Evolutionary conservation across 805 yeast genomes (phyloP), one percentile per base, ranked within the genome.

Genomic region (Ogataea sp.): DNA sequence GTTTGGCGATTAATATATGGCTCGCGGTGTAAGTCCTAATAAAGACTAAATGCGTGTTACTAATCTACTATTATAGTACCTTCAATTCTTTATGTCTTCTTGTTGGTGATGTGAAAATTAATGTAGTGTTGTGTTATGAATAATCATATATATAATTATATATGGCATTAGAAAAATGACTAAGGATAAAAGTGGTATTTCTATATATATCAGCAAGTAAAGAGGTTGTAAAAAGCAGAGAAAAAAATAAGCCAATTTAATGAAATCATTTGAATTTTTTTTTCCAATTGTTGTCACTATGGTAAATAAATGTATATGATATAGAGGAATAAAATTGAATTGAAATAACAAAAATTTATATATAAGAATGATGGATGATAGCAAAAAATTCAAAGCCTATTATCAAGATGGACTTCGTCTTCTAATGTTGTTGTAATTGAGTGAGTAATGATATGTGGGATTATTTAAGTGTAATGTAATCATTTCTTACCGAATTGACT

Each of bases 401-500:
- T 23, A n/a, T n/a, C n/a, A n/a, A n/a, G n/a, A n/a, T n/a, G n/a
- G n/a, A n/a, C n/a, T n/a, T n/a, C n/a, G n/a, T n/a, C n/a, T n/a
- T n/a, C n/a, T n/a, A n/a, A n/a, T n/a, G n/a, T n/a, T n/a, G n/a
- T n/a, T n/a, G n/a, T n/a, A n/a, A 26, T 26, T 26, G n/a, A 7
- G 29, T 7, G 29, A 26, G 11, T 26, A 13, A 13, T 6, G 14
- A 11, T 26, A 13, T 26, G 10, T 26, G 6, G 10, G 10, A 11
- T 26, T 26, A 23, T 23, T 23, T 23, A 23, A 7, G 7, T 23
- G 9, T n/a, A 29, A 10, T 20, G 9, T 6, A 18, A 16, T 42
- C 49, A 56, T 43, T 61, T 62, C 47, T 59, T 60, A 39, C 62
- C 61, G 39, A 62, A 62, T 46, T 63, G 68, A 14, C 52, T 52